Base-by-base conservation (phyloP, 768 basidiomycete species). In the Suillus fuscotomentosus region DNA sequence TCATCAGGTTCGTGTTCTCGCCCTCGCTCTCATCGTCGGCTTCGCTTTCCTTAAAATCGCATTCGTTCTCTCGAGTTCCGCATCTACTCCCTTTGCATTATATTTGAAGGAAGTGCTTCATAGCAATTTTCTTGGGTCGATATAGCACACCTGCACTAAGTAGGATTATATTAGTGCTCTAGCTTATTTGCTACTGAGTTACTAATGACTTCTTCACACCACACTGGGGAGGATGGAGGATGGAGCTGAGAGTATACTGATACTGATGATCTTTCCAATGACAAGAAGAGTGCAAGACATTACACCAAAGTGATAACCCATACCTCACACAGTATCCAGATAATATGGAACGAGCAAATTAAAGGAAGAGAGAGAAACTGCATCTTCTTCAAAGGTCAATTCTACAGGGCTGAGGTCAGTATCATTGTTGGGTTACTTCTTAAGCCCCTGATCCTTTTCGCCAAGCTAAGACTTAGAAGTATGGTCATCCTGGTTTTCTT, bases 221-320 rank as follows among this genome's bases (percentile, higher is more conserved):
- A 87, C 86, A 0, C 84, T 83, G 0, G 72, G 77, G 39, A 88
- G 79, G 68, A 88, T 87, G 0, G 83, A 83, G 0, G 85, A 86
- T 0, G 86, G 87, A 0, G 86, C 86, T 1, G 85, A 85, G 75
- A 87, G 87, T 65, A 88, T 87, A 17, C 86, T 86, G 0, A 86
- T 88, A 0, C 86, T 85, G 66, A 86, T 86, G 64, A 87, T 85
- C 31, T 80, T 78, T 0, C 86, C 86, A 36, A 86, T 80, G 39
- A 85, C 85, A 22, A 86, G 76, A 67, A 86, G 79, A 0, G 85
- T 86, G 65, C 84, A 86, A 48, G 81, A 83, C 63, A 83, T 82
- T 3, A 86, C 79, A 9, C 85, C 85, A 0, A 86, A 75, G 68
- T 87, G 84, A 47, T 85, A 80, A 3, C 85, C 84, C 73, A 86